Conservation (phyloP, 1,284 basidiomycete genomes). For the Irpex lacteus region DNA sequence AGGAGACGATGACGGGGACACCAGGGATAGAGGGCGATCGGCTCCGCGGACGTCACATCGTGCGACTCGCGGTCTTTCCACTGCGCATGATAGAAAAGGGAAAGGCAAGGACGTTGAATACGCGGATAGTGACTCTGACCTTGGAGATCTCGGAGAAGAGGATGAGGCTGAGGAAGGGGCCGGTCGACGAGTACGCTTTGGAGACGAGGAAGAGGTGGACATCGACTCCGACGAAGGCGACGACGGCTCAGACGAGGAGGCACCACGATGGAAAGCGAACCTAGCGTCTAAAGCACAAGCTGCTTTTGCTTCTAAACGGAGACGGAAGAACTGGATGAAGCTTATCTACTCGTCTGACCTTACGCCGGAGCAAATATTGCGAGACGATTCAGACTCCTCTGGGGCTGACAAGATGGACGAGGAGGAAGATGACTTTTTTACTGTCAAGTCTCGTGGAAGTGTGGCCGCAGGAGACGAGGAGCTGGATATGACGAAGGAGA, state of each 20-base stretch:
- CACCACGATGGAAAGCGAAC: conserved; percentile 80
- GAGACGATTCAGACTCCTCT: conserved; percentile 39
- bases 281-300: conserved; percentile 61
- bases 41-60: conserved; percentile 46
- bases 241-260: conserved; percentile 36
- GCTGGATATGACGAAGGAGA: conserved; percentile 72
- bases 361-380: conserved; percentile 70
- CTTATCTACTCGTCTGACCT: conserved; percentile 80
- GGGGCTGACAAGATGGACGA: conserved; percentile 28
- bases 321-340: conserved; percentile 76
- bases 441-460: conserved; percentile 42
- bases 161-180: conserved; percentile 32
- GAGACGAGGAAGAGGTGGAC: conserved; percentile 52
- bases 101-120: conserved; percentile 56
- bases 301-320: conserved; percentile 43
- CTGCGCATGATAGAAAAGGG: conserved; percentile 32
- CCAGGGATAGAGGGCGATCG: conserved; percentile 43
- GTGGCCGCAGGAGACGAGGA: conserved; percentile 46
- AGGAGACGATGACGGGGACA: conserved; percentile 25
- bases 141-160: conserved; percentile 46
- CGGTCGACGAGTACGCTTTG: conserved; percentile 28
- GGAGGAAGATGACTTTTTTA: conserved; percentile 78
- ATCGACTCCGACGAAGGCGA: conserved; percentile 46
- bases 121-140: conserved; percentile 80
- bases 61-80: conserved; percentile 31